These are phyloP conservation scores for Obba rivulosa DNA, from an alignment of 768 basidiomycete species.

Conservation along the genomic window DNA sequence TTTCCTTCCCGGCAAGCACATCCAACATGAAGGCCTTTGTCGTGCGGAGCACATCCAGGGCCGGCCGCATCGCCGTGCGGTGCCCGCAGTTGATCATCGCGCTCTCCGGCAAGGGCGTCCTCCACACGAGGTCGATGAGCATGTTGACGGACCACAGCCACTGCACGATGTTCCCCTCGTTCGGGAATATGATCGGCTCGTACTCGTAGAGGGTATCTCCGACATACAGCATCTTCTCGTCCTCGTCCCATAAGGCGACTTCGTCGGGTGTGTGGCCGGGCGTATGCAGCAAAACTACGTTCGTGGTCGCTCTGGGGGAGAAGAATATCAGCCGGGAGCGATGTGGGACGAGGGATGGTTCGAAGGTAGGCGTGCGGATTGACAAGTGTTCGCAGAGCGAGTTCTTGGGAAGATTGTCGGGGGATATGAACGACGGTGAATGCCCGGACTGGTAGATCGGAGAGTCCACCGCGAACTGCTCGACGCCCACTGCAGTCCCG, in stretches of 20 bases:
- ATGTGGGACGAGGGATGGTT: conserved; percentile 41
- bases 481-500: conserved; percentile 35
- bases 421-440: conserved; percentile 38
- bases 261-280: conserved; percentile 58
- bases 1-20: conserved; percentile 38
- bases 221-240: conserved; percentile 48
- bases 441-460: conserved; percentile 44
- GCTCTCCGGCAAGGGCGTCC: neutral
- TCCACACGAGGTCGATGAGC: conserved; percentile 37
- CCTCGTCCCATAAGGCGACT: conserved; percentile 45
- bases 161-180: conserved; percentile 43
- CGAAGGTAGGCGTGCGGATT: conserved; percentile 40
- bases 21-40: conserved; percentile 42
- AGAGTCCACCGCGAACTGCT: conserved; percentile 44
- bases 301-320: conserved; percentile 21
- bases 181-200: conserved; percentile 50
- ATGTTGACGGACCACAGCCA: conserved; percentile 44
- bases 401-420: conserved; percentile 35
- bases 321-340: conserved; percentile 27
- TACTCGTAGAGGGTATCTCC: conserved; percentile 55
- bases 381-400: conserved; percentile 40
- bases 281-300: conserved; percentile 44
- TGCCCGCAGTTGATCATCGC: conserved; percentile 45
- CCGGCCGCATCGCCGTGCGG: conserved; percentile 38
- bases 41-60: conserved; percentile 38